These are phyloP conservation scores for Paracoccidioides brasiliensis DNA, from an alignment of 2,329 filamentous ascomycete genomes.

Conservation along the genomic window DNA sequence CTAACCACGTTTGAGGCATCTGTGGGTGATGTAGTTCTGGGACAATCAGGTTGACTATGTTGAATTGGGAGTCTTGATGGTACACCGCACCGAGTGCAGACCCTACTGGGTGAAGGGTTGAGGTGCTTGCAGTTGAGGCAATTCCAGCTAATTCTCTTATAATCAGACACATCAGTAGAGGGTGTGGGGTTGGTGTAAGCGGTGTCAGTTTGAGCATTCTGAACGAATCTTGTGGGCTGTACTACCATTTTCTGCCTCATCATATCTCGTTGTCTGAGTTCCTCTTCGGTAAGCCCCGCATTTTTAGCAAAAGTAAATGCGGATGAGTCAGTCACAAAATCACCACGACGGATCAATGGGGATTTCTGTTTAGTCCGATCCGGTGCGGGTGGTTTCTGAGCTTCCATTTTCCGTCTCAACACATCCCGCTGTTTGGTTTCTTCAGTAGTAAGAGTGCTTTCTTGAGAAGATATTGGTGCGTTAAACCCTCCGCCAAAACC, in stretches of 20 bases:
- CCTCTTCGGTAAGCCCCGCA: slow-evolving; percentile 9
- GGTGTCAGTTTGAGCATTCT: neutral
- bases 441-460: slow-evolving; percentile 10
- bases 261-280: slow-evolving; percentile 9
- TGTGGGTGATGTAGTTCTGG: neutral
- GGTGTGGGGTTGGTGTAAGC: neutral
- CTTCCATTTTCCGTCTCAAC: neutral
- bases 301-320: neutral
- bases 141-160: neutral
- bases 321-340: neutral
- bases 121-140: neutral
- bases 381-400: neutral
- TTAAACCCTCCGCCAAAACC: neutral
- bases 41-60: neutral
- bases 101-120: neutral
- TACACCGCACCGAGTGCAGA: neutral
- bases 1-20: neutral
- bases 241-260: neutral
- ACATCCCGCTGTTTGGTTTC: slow-evolving; percentile 11
- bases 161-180: neutral
- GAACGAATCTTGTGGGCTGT: neutral
- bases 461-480: neutral
- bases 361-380: neutral
- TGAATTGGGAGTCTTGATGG: neutral
- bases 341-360: neutral